A percentile compares a stretch with the other conserved stretches of the same genome.
Conservation (phyloP, 2,329 filamentous ascomycete species). For the Talaromyces piceae region DNA sequence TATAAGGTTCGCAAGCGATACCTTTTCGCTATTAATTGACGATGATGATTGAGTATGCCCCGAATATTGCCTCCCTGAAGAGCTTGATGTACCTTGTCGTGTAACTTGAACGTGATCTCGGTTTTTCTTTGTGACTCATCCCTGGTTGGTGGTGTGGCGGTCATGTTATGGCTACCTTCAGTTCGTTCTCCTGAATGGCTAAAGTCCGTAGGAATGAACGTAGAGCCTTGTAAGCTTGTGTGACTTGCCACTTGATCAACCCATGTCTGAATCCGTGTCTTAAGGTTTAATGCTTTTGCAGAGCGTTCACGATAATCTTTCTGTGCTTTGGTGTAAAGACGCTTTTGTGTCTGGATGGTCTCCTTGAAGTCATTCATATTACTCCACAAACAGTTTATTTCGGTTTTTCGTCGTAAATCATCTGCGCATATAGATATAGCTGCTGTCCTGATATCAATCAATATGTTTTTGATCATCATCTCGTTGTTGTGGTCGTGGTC, state of each 20-base stretch:
- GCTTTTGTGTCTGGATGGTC: not conserved
- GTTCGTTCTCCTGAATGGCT: not conserved
- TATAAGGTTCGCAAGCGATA: not conserved
- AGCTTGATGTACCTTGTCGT: not conserved
- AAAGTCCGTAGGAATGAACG: not conserved
- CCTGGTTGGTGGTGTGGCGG: not conserved
- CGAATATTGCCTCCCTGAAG: not conserved
- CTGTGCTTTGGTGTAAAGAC: not conserved
- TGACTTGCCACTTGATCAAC: not conserved
- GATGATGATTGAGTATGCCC: not conserved
- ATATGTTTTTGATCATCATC: not conserved
- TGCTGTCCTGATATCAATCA: not conserved
- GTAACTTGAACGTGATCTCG: not conserved
- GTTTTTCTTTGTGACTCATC: not conserved
- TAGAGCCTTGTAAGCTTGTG: not conserved
- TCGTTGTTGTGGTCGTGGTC: not conserved
- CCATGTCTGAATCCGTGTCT: not conserved
- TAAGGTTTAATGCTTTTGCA: not conserved
- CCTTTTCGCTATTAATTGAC: not conserved
- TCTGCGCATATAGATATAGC: not conserved
- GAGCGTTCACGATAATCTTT: not conserved
- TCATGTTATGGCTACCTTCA: not conserved
- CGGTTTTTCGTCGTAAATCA: not conserved
- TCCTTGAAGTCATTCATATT: not conserved
- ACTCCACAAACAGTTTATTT: not conserved